Evolutionary conservation across 129 eudicot species (phyloP), one percentile per base, ranked within the genome.

Genomic region (Artemisia argyi): DNA sequence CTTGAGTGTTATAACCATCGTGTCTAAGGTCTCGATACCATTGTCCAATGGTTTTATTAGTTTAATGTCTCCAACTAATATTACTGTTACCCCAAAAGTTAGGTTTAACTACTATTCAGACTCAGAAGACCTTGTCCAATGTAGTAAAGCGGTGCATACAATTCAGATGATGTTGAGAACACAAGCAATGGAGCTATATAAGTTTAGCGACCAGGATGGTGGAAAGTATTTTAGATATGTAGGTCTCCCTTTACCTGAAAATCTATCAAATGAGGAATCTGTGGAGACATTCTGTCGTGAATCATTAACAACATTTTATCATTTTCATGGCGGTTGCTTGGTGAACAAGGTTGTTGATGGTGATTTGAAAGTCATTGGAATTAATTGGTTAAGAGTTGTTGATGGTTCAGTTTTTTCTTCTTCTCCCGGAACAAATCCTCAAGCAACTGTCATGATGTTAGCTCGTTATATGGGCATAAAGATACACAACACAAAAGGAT

Each of bases 261-360:
- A 69, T 18, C 42, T 51, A 10, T 54, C 64, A 0, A 19, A 72
- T 20, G n/a, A 14, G 56, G 76, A 44, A 61, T 42, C 76, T 3
- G 14, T 72, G 18, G 68, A 15, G 19, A 24, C 35, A n/a, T 73
- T 73, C 8, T 73, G 71, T 63, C 71, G 51, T n/a, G 7, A 28
- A 30, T 16, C 78, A 5, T 50, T 73, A 18, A 10, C 61, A 4
- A 73, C 63, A 48, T 61, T 26, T 61, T 73, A 60, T 57, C 78
- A 73, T 73, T 49, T 13, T 3, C 78, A 62, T 50, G 78, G 78
- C 0, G 64, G 78, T 28, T 62, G 69, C 59, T 73, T 73, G 61
- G 78, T 28, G 9, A 28, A 73, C 42, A 73, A 73, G 71, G 78
- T 73, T 7, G 71, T 73, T 11, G 78, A 73, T 17, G 10, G 61